phyloP scores from a whole-genome alignment of 176 grass and related monocot species.

The Zizania latifolia region DNA sequence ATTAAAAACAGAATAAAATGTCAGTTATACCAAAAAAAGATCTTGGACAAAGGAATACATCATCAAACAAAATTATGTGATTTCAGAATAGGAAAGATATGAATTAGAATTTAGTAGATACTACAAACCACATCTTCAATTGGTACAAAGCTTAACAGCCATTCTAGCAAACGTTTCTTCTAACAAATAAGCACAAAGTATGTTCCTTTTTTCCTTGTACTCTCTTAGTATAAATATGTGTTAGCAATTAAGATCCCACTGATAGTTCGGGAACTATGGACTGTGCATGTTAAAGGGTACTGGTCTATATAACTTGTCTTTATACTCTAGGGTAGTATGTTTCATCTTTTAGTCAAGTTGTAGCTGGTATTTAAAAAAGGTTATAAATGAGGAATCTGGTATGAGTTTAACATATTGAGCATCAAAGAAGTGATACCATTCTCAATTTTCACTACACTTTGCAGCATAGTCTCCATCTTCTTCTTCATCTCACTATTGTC shows the following conservation, averaged over 20 bases:
- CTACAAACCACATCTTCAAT: conserved; percentile 7
- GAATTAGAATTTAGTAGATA: not conserved
- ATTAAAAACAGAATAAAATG: not conserved
- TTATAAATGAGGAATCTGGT: not conserved
- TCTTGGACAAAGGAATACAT: not conserved
- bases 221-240: not conserved
- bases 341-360: not conserved
- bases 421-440: conserved; percentile 67
- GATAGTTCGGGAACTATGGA: not conserved
- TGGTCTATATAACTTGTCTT: not conserved
- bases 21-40: not conserved
- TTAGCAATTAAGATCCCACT: not conserved
- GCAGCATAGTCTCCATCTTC: conserved; percentile 98
- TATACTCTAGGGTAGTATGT: not conserved
- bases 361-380: conserved; percentile 6
- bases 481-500: conserved; percentile 96
- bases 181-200: not conserved
- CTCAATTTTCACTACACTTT: conserved; percentile 96
- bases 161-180: too few species aligned
- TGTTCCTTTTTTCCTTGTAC: not conserved
- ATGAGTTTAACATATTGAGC: conserved; percentile 22
- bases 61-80: not conserved
- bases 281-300: not conserved
- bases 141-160: not conserved
- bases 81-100: not conserved